Evolutionary conservation across 2,329 filamentous ascomycete species (phyloP), one percentile per base, ranked within the genome.

Genomic region (Laburnicola sp.): DNA sequence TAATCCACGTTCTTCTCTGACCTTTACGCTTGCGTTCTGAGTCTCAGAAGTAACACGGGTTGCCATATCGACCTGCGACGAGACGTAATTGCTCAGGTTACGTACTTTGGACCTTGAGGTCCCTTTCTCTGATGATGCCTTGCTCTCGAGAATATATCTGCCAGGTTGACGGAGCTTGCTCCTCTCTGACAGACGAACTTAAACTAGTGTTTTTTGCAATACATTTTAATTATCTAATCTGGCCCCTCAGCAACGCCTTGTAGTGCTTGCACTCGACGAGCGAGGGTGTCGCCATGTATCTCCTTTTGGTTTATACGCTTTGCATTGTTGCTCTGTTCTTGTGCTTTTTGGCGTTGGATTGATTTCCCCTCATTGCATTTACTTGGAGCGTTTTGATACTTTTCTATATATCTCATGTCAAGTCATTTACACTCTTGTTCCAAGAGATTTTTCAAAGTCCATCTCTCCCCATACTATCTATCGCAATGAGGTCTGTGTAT

Each of bases 11-110:
- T 60, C 63, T 64, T 66, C 74, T 66, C 64, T 77, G 76, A 78
- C 76, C 76, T 76, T 77, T 73, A 64, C 72, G 60, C 65, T 66
- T 64, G 68, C 65, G 70, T 71, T 73, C 72, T 75, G 72, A 53
- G 75, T 74, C 74, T 76, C 63, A 46, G 56, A 50, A 32, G 49
- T 39, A 42, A 55, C 45, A 41, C 45, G 48, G 54, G 51, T 57
- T 66, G 39, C 39, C 51, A 50, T 44, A 52, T 63, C 57, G 69
- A 62, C 64, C 64, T 70, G 70, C 58, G 62, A 69, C 58, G 66
- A 73, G 70, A 57, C 69, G 70, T 74, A 74, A 75, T 71, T 67
- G 71, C 72, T 74, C 71, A 72, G 71, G 68, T 71, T 68, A 66
- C 71, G 70, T 69, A 71, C 56, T 51, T 64, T 72, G 70, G 62